Percentiles rank a stretch among this genome's conserved stretches.
Conservation (phyloP, 352 stramenopile species). For the Globisporangium cystogenes region DNA sequence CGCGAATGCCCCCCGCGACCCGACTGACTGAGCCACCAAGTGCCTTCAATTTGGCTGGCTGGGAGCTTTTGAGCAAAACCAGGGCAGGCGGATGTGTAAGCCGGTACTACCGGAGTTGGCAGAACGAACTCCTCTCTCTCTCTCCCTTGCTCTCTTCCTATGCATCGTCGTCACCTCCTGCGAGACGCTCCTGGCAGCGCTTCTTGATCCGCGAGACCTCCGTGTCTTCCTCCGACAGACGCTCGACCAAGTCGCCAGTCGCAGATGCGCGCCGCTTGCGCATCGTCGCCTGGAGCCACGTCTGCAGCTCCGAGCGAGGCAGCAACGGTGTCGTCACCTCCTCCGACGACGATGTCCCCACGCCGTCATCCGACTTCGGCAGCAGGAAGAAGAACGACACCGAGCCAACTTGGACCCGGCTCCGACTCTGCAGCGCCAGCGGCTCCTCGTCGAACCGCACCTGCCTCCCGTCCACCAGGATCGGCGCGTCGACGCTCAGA, state of each 20-base stretch:
- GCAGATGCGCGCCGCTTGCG: slow-evolving; percentile 18
- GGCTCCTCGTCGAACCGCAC: slow-evolving; percentile 45
- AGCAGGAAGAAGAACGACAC: slow-evolving; percentile 74
- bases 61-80: slow-evolving; percentile 11
- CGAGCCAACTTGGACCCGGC: slow-evolving; percentile 63
- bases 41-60: slow-evolving; percentile 25
- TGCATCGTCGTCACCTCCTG: slow-evolving; percentile 1
- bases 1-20: neutral
- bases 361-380: slow-evolving; percentile 19
- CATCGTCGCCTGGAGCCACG: slow-evolving; percentile 25
- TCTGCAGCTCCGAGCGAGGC: slow-evolving; percentile 20
- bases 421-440: slow-evolving; percentile 36
- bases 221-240: neutral
- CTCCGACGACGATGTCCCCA: neutral
- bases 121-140: no score
- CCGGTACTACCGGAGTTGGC: no score
- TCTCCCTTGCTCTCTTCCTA: no score
- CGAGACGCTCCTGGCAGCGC: slow-evolving; percentile 14
- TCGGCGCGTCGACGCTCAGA: slow-evolving; percentile 37
- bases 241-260: neutral
- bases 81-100: neutral
- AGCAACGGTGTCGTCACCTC: neutral
- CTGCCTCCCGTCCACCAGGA: slow-evolving; percentile 65
- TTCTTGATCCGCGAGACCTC: slow-evolving; percentile 11
- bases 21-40: no score